Conservation (phyloP, 1,139 yeast genomes). For the Sugiyamaella paludigena region DNA sequence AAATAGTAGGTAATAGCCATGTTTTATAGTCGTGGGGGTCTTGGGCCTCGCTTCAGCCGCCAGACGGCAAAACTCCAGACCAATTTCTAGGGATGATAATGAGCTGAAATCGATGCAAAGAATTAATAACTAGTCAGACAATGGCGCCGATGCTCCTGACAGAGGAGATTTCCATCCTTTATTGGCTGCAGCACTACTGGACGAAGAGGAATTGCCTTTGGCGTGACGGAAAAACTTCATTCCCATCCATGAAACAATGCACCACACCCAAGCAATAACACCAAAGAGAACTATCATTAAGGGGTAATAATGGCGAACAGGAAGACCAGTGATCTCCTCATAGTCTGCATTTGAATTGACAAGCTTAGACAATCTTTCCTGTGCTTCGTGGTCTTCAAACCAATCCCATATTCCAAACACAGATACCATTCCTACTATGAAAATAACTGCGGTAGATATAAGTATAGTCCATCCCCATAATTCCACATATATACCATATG, state of each 20-base stretch:
- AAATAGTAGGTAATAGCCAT: too few species aligned
- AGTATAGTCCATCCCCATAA: conserved; percentile 33
- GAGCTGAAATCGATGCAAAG: neutral
- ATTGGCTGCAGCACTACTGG: conserved; percentile 6
- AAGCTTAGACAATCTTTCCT: neutral
- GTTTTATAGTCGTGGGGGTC: too few species aligned
- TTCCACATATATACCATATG: conserved; percentile 6
- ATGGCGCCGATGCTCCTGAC: conserved; percentile 1
- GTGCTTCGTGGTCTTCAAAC: conserved; percentile 1
- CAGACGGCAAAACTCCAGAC: too few species aligned
- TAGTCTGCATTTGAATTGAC: conserved; percentile 19
- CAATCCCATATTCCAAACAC: conserved; percentile 29
- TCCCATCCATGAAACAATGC: conserved; percentile 71
- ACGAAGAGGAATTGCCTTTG: conserved; percentile 44
- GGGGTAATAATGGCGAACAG: conserved; percentile 47
- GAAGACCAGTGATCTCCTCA: conserved; percentile 39
- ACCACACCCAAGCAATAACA: conserved; percentile 74
- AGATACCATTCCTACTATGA: conserved; percentile 31
- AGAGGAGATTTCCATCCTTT: neutral
- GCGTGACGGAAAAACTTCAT: conserved; percentile 75
- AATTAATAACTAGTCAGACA: conserved; percentile 25
- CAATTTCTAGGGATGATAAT: neutral
- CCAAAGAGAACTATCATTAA: conserved; percentile 49
- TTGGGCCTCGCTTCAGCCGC: too few species aligned
- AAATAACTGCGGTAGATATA: conserved; percentile 30